Evolutionary conservation across 83 land plant genomes (phyloP).

Genomic region (Diphasiastrum complanatum): DNA sequence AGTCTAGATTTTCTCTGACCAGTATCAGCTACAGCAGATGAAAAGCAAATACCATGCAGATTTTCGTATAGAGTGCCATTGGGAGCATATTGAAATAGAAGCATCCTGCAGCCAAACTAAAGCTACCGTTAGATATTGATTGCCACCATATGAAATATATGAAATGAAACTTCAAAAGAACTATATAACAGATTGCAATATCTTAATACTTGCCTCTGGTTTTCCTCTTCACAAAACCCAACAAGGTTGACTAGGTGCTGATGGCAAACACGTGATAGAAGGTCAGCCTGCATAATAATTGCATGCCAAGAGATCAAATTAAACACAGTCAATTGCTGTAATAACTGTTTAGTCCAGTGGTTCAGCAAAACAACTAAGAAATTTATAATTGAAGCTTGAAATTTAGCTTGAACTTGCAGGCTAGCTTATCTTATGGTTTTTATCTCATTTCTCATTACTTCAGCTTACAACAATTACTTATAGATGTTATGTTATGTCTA

Average conservation of each 20-base stretch:
- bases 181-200: background rate
- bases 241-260: slow-evolving; percentile 24
- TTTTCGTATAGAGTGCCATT: slow-evolving; percentile 28
- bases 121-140: background rate
- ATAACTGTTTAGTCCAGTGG: too few species aligned
- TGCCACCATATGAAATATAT: background rate
- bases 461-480: too few species aligned
- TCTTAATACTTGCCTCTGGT: slow-evolving; percentile 15
- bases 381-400: too few species aligned
- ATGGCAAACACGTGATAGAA: slow-evolving; percentile 28
- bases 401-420: too few species aligned
- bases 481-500: too few species aligned
- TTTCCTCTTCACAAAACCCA: slow-evolving; percentile 23
- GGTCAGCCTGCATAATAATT: slow-evolving; percentile 25
- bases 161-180: background rate
- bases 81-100: slow-evolving; percentile 26
- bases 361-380: too few species aligned
- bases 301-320: too few species aligned
- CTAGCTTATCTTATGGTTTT: too few species aligned
- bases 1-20: slow-evolving; percentile 10
- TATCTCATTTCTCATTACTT: too few species aligned
- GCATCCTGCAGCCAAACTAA: slow-evolving; percentile 18
- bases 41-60: slow-evolving; percentile 19
- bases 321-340: too few species aligned
- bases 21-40: slow-evolving; percentile 13